Conservation (phyloP, 2,329 filamentous ascomycete genomes). For the Trichoderma gracile region DNA sequence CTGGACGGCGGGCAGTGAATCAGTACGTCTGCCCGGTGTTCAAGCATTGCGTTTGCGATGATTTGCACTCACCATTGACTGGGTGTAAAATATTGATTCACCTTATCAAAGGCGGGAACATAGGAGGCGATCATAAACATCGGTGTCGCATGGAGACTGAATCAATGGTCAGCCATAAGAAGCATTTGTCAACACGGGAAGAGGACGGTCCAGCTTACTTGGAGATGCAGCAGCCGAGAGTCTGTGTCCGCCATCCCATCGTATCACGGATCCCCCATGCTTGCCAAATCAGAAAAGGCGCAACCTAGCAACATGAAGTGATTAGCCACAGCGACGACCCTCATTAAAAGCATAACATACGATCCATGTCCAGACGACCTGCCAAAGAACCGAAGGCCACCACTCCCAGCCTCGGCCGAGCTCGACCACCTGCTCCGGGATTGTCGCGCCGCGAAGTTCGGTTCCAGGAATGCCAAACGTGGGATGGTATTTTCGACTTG, state of each 20-base stretch:
- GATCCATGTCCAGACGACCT: constrained; percentile 56
- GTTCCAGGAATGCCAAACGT: constrained; percentile 49
- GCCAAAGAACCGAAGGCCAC: constrained; percentile 59
- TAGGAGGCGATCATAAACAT: constrained; percentile 63
- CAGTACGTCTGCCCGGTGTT: constrained; percentile 39
- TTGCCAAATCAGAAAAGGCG: constrained; percentile 53
- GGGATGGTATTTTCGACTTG: constrained; percentile 59
- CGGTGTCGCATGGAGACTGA: constrained; percentile 61
- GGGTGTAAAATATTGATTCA: constrained; percentile 57
- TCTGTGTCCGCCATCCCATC: constrained; percentile 59
- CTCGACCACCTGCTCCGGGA: constrained; percentile 46
- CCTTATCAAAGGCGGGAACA: constrained; percentile 47
- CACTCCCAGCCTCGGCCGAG: constrained; percentile 59
- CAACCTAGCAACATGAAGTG: constrained; percentile 40
- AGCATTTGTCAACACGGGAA: rapidly evolving
- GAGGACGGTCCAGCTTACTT: constrained; percentile 31
- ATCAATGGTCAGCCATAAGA: background rate
- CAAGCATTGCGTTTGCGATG: constrained; percentile 37
- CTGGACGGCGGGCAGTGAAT: constrained; percentile 17
- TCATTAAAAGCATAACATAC: constrained; percentile 31
- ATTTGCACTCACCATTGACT: constrained; percentile 55
- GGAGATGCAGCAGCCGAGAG: constrained; percentile 43
- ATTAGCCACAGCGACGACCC: background rate
- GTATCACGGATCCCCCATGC: constrained; percentile 57
- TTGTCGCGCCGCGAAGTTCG: constrained; percentile 34